Percentiles rank a stretch among this genome's conserved stretches.
Evolutionary conservation across 495 filamentous ascomycete species (phyloP).

Genomic region (Halenospora varia): DNA sequence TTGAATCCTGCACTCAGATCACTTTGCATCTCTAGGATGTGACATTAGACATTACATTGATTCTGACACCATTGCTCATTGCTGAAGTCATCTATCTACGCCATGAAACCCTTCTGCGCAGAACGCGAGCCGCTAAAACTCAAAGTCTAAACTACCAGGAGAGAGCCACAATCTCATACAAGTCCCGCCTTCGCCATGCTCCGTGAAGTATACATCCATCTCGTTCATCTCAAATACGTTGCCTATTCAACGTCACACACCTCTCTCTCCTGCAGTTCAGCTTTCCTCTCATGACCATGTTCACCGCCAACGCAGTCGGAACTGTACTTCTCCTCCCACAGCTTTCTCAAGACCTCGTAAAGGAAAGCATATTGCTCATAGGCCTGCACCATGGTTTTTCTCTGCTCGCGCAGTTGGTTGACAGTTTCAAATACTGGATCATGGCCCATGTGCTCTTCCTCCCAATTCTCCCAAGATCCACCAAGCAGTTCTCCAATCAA

Average conservation of each 20-base stretch:
- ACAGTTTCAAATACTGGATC: slow-evolving; percentile 64
- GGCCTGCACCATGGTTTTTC: slow-evolving; percentile 95
- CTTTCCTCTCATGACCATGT: slow-evolving; percentile 9
- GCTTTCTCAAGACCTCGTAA: slow-evolving; percentile 78
- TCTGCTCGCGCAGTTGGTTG: slow-evolving; percentile 77
- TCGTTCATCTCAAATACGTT: background rate
- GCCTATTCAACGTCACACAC: slow-evolving; percentile 2
- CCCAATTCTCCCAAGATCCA: slow-evolving; percentile 54
- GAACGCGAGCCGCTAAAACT: background rate
- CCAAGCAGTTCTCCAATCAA: slow-evolving; percentile 76
- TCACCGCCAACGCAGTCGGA: slow-evolving; percentile 13
- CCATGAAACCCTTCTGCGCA: background rate
- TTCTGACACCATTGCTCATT: too few relatives aligned
- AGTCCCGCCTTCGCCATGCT: background rate
- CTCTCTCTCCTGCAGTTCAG: slow-evolving; percentile 27
- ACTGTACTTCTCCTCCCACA: slow-evolving; percentile 56
- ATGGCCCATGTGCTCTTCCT: slow-evolving; percentile 19
- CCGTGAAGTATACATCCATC: background rate
- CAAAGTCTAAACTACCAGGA: background rate
- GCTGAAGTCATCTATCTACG: too few relatives aligned
- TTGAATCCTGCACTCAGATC: too few relatives aligned
- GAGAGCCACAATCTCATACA: background rate
- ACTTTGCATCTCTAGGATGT: too few relatives aligned
- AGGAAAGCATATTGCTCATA: slow-evolving; percentile 84
- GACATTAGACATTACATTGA: too few relatives aligned